These are phyloP conservation scores for Eucalyptus globulus DNA, from an alignment of 345 rosid genomes.

Conservation along the genomic window DNA sequence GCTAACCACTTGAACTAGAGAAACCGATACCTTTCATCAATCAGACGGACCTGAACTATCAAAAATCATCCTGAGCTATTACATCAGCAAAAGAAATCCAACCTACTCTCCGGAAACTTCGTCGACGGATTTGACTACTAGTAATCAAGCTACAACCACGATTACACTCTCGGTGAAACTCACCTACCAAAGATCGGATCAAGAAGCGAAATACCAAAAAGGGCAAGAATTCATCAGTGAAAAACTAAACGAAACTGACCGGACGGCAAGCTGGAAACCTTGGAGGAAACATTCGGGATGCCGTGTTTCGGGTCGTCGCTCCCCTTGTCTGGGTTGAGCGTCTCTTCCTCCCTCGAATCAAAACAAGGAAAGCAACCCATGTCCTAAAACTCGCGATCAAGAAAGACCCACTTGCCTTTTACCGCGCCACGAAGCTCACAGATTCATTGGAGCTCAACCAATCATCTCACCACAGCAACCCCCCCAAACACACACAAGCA, in stretches of 20 bases:
- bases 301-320: slow-evolving; percentile 35
- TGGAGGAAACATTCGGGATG: slow-evolving; percentile 36
- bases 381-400: neutral
- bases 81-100: neutral
- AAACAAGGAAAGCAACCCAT: slow-evolving; percentile 96
- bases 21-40: neutral
- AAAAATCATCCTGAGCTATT: neutral
- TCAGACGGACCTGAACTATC: neutral
- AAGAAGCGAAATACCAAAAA: neutral
- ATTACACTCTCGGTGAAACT: neutral
- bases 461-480: neutral
- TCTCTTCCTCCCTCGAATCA: slow-evolving; percentile 75
- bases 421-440: neutral
- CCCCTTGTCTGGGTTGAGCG: slow-evolving; percentile 41
- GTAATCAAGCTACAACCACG: neutral
- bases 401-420: neutral
- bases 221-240: neutral
- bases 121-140: neutral
- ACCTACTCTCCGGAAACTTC: neutral
- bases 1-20: neutral
- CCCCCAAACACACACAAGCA: neutral
- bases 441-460: neutral
- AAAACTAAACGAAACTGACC: slow-evolving; percentile 22
- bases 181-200: slow-evolving; percentile 19
- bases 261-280: slow-evolving; percentile 55